A percentile compares a stretch with the other conserved stretches of the same genome.
phyloP scores from a whole-genome alignment of 2,329 filamentous ascomycete genomes.

The Verticillium isaacii region DNA sequence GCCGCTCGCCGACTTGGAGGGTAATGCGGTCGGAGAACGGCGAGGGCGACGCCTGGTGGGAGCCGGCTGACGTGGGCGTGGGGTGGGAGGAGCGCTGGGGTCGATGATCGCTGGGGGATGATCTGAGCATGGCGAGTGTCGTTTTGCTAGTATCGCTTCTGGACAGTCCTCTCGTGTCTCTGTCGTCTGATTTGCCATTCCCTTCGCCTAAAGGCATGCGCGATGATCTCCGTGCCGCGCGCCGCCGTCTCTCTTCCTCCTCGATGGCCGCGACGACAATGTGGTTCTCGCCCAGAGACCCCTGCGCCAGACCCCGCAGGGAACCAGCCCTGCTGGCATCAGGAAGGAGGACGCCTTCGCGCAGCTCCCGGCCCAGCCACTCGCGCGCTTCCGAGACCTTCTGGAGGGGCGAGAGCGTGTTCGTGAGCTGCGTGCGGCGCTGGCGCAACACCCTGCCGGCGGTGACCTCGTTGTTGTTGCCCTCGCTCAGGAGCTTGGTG shows the following conservation, averaged over 20 bases:
- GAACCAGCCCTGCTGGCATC: neutral
- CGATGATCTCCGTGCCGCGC: neutral
- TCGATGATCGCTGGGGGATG: too few species aligned
- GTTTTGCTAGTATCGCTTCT: neutral
- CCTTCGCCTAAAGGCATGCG: neutral
- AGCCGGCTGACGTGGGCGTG: neutral
- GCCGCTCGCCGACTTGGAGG: slow-evolving; percentile 13
- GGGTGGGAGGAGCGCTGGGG: too few species aligned
- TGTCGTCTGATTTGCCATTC: neutral
- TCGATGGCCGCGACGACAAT: neutral
- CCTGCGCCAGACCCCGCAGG: neutral
- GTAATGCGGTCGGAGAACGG: slow-evolving; percentile 1
- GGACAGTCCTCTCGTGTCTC: neutral
- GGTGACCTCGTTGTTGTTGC: neutral
- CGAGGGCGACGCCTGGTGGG: neutral
- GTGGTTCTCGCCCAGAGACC: neutral
- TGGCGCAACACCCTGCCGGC: neutral
- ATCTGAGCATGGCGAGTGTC: neutral
- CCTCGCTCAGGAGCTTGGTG: neutral
- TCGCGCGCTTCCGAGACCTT: neutral
- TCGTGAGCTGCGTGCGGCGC: neutral
- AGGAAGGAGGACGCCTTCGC: neutral
- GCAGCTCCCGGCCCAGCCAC: neutral
- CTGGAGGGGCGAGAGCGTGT: neutral
- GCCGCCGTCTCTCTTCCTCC: neutral